These are phyloP conservation scores for Verbascum thapsus DNA, from an alignment of 257 asterid species.

Conservation along the genomic window DNA sequence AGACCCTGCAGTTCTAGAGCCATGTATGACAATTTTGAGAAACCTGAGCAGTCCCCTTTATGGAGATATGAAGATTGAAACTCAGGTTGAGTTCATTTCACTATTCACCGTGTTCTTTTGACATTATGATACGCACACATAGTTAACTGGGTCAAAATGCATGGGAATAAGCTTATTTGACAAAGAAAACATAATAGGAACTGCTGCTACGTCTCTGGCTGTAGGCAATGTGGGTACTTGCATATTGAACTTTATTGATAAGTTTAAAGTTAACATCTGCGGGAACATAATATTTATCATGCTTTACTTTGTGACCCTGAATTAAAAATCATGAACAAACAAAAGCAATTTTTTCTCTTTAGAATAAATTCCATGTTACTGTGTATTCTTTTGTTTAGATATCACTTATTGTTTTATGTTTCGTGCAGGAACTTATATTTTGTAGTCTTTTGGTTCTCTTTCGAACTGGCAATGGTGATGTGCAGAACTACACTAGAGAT, in stretches of 20 bases:
- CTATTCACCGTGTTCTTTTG: slow-evolving; percentile 11
- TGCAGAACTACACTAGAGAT: slow-evolving; percentile 74
- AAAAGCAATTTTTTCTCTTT: background rate
- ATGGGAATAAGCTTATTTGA: background rate
- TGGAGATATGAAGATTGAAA: slow-evolving; percentile 56
- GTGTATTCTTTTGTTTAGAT: slow-evolving; percentile 2
- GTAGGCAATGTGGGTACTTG: slow-evolving; percentile 3
- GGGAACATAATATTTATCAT: background rate
- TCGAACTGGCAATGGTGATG: slow-evolving; percentile 54
- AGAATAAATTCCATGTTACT: background rate
- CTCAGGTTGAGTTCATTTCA: slow-evolving; percentile 61
- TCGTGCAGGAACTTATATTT: slow-evolving; percentile 67
- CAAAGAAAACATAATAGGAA: background rate
- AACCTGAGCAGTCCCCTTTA: slow-evolving; percentile 62
- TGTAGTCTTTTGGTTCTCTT: slow-evolving; percentile 60
- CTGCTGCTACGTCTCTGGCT: background rate
- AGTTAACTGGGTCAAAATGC: background rate
- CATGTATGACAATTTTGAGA: slow-evolving; percentile 70
- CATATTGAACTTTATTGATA: background rate
- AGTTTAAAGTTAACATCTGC: background rate
- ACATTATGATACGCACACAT: slow-evolving; percentile 3
- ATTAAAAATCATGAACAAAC: background rate
- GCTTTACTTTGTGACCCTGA: slow-evolving; percentile 17
- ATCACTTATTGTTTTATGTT: slow-evolving; percentile 21
- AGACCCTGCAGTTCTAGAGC: slow-evolving; percentile 58